Base-by-base conservation (phyloP, 2,329 filamentous ascomycete species). In the Coniella vitis region DNA sequence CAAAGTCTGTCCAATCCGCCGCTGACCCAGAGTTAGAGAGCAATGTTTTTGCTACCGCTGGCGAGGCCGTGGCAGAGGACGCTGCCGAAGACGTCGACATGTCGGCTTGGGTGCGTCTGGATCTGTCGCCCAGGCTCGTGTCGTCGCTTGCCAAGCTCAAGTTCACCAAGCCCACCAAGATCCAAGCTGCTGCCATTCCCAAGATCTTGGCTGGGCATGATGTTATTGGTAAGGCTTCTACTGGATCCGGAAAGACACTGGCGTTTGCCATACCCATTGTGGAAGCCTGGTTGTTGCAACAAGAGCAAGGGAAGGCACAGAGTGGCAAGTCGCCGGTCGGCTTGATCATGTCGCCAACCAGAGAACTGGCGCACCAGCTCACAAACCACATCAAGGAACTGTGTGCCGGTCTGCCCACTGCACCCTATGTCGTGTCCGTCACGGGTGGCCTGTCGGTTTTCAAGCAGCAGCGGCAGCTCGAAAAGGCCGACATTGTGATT, bases 201-300 rank as follows among this genome's bases (percentile, higher is more conserved):
- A 78, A 87, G 46, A 87, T 96, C 39, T 64, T 91, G 17, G 79
- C 81, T 5, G 91, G 91, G 0, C 86, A 87, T 62, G 91, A 98
- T 65, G 85, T 97, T 14, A 86, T 98, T 55, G 93, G 93, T 37
- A 98, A 98, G 69, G 93, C 93, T 2, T 86, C 91, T 10, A 98
- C 93, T 0, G 93, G 93, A 56, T 97, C 93, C 13, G 93, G 93
- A 58, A 98, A 98, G 69, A 98, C 93, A 0, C 72, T 98, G 38
- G 91, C 93, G 0, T 98, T 95, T 65, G 89, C 86, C 1, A 90
- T 98, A 54, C 93, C 93, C 0, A 93, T 98, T 48, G 73, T 97
- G 9, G 90, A 98, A 65, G 76, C 78, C 48, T 96, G 85, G 74
- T 68, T 98, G 10, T 60, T 68, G 47, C 61, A 63, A 42, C 66